Base-by-base conservation (phyloP, 2,329 filamentous ascomycete species). In the Fusarium oxysporum region DNA sequence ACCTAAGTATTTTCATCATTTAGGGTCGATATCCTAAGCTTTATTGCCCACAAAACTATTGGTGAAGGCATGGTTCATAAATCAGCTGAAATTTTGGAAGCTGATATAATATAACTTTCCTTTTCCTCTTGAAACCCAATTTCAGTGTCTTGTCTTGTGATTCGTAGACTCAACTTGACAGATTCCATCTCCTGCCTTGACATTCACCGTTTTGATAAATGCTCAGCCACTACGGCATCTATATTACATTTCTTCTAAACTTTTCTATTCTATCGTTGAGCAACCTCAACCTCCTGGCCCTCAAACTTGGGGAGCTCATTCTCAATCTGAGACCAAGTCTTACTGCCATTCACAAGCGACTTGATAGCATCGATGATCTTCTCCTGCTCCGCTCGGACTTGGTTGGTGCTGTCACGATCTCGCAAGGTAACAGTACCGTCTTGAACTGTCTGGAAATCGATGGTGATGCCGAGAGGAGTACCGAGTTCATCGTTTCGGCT, bases 401-500 rank as follows among this genome's bases (percentile, higher is more conserved):
- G 96, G 81, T 91, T 93, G 60, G 94, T 98, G 45, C 92, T 92
- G 84, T 98, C 96, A 72, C 95, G 92, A 82, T 98, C 96, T 80
- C 96, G 88, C 73, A 98, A 89, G 2, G 96, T 98, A 80, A 97
- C 90, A 12, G 92, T 93, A 80, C 90, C 90, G 81, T 98, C 95
- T 83, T 97, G 91, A 75, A 97, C 86, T 53, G 94, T 97, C 86
- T 98, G 94, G 89, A 98, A 98, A 83, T 98, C 96, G 68, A 98
- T 90, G 0, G 96, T 98, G 82, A 98, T 92, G 80, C 95, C 96
- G 73, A 98, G 92, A 12, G 96, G 94, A 48, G 96, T 98, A 78
- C 96, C 96, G 66, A 98, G 89, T 85, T 98, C 96, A 82, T 98
- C 96, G 81, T 98, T 98, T 78, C 96, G 92, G 80, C 93, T 91